phyloP scores from a whole-genome alignment of 768 basidiomycete species.

The Pisolithus tinctorius region DNA sequence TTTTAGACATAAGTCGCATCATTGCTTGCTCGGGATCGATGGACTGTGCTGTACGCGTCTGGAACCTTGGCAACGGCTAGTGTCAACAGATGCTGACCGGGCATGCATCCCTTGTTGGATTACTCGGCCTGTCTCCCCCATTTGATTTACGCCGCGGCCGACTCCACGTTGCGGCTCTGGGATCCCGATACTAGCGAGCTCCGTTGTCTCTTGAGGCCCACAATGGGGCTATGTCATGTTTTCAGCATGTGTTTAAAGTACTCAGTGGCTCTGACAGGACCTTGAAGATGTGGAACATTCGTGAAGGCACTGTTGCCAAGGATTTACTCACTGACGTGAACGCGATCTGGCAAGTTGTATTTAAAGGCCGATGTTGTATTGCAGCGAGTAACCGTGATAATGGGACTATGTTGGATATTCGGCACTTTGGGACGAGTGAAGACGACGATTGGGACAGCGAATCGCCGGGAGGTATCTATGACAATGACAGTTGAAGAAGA shows the following conservation, averaged over 20 bases:
- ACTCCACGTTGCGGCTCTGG: constrained; percentile 93
- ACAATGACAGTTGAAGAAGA: constrained; percentile 52
- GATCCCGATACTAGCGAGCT: constrained; percentile 79
- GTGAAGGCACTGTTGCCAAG: constrained; percentile 76
- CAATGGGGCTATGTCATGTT: constrained; percentile 97
- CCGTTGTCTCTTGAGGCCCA: constrained; percentile 80
- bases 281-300: constrained; percentile 96
- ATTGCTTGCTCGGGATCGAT: constrained; percentile 96
- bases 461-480: constrained; percentile 67
- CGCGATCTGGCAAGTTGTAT: constrained; percentile 97
- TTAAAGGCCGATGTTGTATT: constrained; percentile 90
- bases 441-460: constrained; percentile 84
- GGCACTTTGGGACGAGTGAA: constrained; percentile 90
- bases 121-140: constrained; percentile 87
- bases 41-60: constrained; percentile 95
- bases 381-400: constrained; percentile 84
- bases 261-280: constrained; percentile 93
- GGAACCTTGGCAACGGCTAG: constrained; percentile 80
- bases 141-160: constrained; percentile 94
- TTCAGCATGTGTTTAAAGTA: constrained; percentile 97
- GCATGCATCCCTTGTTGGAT: constrained; percentile 91
- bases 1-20: constrained; percentile 77
- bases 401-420: constrained; percentile 76
- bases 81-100: constrained; percentile 79
- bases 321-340: constrained; percentile 88